phyloP scores from a whole-genome alignment of 2,329 filamentous ascomycete genomes.

The Phyllachora maydis region DNA sequence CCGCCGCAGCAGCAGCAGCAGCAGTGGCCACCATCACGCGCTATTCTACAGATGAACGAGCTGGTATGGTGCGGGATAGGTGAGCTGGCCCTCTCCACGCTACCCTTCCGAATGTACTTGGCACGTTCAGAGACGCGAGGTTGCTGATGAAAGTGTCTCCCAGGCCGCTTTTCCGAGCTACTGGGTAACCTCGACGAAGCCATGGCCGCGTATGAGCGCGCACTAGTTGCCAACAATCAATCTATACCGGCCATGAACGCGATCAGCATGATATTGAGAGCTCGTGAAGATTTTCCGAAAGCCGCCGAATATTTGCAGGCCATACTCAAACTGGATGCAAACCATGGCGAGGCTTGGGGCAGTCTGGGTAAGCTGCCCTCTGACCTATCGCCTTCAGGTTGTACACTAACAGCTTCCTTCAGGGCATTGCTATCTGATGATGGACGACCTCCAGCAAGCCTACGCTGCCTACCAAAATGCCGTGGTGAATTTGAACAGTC shows the following conservation, averaged over 20 bases:
- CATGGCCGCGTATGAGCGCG: slow-evolving; percentile 77
- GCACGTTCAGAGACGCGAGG: too few relatives aligned
- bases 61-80: slow-evolving; percentile 82
- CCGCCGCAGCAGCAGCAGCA: too few relatives aligned
- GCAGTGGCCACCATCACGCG: slow-evolving; percentile 48
- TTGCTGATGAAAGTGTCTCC: too few relatives aligned
- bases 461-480: slow-evolving; percentile 95
- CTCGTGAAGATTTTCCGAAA: slow-evolving; percentile 81
- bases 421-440: slow-evolving; percentile 99
- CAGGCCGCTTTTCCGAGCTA: slow-evolving; percentile 75
- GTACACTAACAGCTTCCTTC: slow-evolving; percentile 1
- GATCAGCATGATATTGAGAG: slow-evolving; percentile 78
- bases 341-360: slow-evolving; percentile 91
- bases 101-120: too few relatives aligned
- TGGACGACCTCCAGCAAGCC: slow-evolving; percentile 91
- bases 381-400: slow-evolving; percentile 7
- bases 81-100: slow-evolving; percentile 20
- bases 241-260: slow-evolving; percentile 86
- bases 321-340: slow-evolving; percentile 73
- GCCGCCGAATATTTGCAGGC: slow-evolving; percentile 84
- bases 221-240: slow-evolving; percentile 68
- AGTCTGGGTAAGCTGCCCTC: slow-evolving; percentile 50
- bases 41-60: slow-evolving; percentile 60
- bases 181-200: slow-evolving; percentile 79
- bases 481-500: slow-evolving; percentile 76